Evolutionary conservation across 116 monocot species (phyloP).

Genomic region (Cymodocea nodosa): DNA sequence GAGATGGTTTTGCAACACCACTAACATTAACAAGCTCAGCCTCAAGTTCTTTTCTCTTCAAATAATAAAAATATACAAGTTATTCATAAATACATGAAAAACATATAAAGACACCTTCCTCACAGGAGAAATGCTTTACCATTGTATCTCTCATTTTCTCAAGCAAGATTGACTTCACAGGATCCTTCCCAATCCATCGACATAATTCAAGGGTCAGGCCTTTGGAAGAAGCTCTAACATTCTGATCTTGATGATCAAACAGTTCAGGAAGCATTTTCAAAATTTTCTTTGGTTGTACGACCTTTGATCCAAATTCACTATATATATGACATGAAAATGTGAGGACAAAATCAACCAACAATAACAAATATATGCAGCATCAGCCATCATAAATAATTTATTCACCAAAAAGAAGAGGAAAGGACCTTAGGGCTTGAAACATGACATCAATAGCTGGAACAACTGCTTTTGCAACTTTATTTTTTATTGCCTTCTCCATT

Average conservation of each 20-base stretch:
- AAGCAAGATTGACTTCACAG: conserved; percentile 93
- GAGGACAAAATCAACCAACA: neutral
- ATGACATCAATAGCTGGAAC: conserved; percentile 99
- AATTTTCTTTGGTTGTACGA: conserved; percentile 90
- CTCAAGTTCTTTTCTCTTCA: conserved; percentile 99
- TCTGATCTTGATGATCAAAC: conserved; percentile 99
- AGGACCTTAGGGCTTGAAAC: conserved; percentile 98
- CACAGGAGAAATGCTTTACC: conserved; percentile 26
- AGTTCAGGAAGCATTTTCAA: conserved; percentile 98
- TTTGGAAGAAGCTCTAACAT: conserved; percentile 91
- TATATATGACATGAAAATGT: neutral
- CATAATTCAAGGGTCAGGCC: conserved; percentile 95
- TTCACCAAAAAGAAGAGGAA: neutral
- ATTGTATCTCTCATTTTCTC: conserved; percentile 99
- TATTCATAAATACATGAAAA: neutral
- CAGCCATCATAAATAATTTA: neutral
- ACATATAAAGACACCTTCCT: neutral
- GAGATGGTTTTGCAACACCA: conserved; percentile 74
- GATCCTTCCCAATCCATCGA: conserved; percentile 98
- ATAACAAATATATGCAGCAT: neutral
- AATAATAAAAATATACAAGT: conserved; percentile 2
- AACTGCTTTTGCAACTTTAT: conserved; percentile 99
- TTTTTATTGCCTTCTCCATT: conserved; percentile 99
- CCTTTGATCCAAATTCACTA: conserved; percentile 98
- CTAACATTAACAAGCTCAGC: conserved; percentile 90